phyloP scores from a whole-genome alignment of 306 rosid species.

The Cucumis cinereus region DNA sequence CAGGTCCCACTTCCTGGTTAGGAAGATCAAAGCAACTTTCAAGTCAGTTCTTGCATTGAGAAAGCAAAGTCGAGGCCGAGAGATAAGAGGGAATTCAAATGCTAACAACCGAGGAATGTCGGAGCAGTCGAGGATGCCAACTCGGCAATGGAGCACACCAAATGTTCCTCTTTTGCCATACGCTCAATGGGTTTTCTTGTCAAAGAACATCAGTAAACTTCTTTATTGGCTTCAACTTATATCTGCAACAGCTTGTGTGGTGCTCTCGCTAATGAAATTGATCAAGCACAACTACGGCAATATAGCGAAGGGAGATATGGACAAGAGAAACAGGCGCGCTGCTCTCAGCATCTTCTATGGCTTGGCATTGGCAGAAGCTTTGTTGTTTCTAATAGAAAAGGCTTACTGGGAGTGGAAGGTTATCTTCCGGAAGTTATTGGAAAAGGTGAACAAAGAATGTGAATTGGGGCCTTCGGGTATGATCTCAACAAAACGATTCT shows the following conservation, averaged over 20 bases:
- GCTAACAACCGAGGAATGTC: slow-evolving; percentile 1
- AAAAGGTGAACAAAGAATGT: slow-evolving; percentile 58
- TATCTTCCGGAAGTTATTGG: slow-evolving; percentile 44
- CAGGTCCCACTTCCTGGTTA: slow-evolving; percentile 28
- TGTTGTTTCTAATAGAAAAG: slow-evolving; percentile 67
- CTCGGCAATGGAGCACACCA: slow-evolving; percentile 59
- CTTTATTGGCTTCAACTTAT: slow-evolving; percentile 89
- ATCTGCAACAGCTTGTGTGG: slow-evolving; percentile 75
- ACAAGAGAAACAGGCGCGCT: slow-evolving; percentile 57
- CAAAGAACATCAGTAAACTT: slow-evolving; percentile 64
- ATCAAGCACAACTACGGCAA: slow-evolving; percentile 56
- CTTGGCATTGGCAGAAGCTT: slow-evolving; percentile 80
- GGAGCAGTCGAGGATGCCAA: slow-evolving; percentile 33
- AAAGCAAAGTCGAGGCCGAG: slow-evolving; percentile 17
- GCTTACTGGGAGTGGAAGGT: slow-evolving; percentile 82
- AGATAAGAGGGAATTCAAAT: slow-evolving; percentile 10
- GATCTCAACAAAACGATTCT: slow-evolving; percentile 62
- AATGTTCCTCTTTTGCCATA: slow-evolving; percentile 80
- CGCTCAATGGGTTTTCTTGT: slow-evolving; percentile 51
- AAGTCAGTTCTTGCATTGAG: slow-evolving; percentile 22
- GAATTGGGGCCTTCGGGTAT: slow-evolving; percentile 57
- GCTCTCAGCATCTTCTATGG: slow-evolving; percentile 67
- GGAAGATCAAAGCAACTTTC: slow-evolving; percentile 25
- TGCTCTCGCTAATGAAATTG: slow-evolving; percentile 58
- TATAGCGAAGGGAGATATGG: slow-evolving; percentile 61